Conservation (phyloP, 257 asterid genomes). For the Voacanga thouarsii region DNA sequence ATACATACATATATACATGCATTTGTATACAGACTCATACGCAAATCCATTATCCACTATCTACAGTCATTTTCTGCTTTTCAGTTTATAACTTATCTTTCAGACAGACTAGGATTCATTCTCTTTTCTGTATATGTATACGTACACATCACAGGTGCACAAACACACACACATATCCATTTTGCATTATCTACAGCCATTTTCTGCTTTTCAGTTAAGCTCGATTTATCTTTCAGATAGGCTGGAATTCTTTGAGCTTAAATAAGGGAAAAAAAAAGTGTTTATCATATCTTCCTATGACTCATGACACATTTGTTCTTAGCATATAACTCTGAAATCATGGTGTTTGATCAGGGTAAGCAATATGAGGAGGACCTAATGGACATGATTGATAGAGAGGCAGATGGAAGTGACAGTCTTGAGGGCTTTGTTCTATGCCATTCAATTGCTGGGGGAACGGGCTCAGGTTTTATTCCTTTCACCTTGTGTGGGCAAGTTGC, state of each 20-base stretch:
- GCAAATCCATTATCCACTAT: no score
- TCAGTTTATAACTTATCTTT: no score
- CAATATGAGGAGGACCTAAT: slow-evolving; percentile 94
- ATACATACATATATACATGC: no score
- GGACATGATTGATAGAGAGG: slow-evolving; percentile 99
- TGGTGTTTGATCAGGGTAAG: slow-evolving; percentile 57
- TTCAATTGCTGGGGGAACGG: slow-evolving; percentile 98
- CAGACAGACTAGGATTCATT: no score
- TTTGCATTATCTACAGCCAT: neutral
- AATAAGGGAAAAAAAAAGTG: neutral
- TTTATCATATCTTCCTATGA: neutral
- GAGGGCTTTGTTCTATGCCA: slow-evolving; percentile 99
- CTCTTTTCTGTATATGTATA: no score
- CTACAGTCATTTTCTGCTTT: no score
- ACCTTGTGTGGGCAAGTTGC: neutral
- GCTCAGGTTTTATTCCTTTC: slow-evolving; percentile 55
- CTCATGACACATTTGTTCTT: neutral
- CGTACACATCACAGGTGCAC: no score
- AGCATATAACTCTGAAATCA: neutral
- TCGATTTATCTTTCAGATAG: neutral
- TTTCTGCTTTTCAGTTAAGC: neutral
- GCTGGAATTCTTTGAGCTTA: neutral
- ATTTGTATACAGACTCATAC: no score
- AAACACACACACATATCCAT: neutral
- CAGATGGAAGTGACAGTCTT: slow-evolving; percentile 99